phyloP scores from a whole-genome alignment of 2,329 filamentous ascomycete species.

The Phyllosticta citriasiana region DNA sequence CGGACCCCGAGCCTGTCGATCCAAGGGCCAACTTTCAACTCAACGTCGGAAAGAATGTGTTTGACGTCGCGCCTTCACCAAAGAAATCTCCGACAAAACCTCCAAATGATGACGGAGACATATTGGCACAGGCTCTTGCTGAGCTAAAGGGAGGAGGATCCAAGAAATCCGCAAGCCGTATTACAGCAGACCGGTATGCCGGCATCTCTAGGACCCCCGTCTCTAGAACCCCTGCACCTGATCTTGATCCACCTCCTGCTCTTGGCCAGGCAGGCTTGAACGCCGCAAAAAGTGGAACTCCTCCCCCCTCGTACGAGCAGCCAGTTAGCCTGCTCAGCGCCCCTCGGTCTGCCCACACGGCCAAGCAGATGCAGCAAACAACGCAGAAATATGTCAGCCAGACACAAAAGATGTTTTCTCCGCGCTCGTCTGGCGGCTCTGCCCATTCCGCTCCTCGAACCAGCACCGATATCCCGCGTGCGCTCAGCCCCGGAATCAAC shows the following conservation, averaged over 20 bases:
- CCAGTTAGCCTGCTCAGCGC: constrained; percentile 72
- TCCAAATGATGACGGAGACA: constrained; percentile 58
- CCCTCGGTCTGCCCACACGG: constrained; percentile 84
- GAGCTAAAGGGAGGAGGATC: constrained; percentile 72
- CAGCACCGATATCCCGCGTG: constrained; percentile 34
- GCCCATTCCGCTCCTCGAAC: constrained; percentile 25
- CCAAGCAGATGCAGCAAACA: constrained; percentile 89
- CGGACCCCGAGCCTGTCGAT: constrained; percentile 69
- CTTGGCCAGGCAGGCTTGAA: constrained; percentile 32
- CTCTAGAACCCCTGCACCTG: constrained; percentile 24
- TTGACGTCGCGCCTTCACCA: constrained; percentile 77
- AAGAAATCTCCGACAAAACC: constrained; percentile 23
- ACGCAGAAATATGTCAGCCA: constrained; percentile 81
- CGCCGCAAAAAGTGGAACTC: constrained; percentile 59
- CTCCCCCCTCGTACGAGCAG: constrained; percentile 77
- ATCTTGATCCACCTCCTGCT: constrained; percentile 28
- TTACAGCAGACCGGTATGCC: constrained; percentile 92
- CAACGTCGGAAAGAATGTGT: constrained; percentile 92
- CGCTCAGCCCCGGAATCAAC: constrained; percentile 57
- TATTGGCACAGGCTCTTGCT: constrained; percentile 83
- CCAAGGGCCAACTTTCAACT: constrained; percentile 86
- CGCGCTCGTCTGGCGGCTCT: constrained; percentile 11
- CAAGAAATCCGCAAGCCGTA: constrained; percentile 71
- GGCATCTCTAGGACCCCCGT: constrained; percentile 76
- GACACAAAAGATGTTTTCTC: constrained; percentile 66